Base-by-base conservation (phyloP, 192 early-diverging fungal species). In the Rhizoclosmatium sp. region DNA sequence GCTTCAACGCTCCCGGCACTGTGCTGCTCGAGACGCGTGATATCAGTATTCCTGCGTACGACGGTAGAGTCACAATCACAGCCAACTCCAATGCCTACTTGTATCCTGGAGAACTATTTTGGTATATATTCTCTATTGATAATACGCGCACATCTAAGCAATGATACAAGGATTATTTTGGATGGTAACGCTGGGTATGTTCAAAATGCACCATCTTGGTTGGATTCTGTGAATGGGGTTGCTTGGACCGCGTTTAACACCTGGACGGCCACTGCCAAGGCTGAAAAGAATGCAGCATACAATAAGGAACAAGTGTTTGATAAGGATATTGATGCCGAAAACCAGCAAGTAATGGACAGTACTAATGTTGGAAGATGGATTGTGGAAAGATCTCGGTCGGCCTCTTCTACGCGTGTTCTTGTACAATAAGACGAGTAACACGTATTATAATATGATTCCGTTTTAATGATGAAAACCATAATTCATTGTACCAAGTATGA, bases 61-160 rank as follows among this genome's bases (percentile, higher is more conserved):
- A 65, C 12, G 75, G 75, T 10, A 14, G 77, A 5, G 67, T 78
- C 42, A 78, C 77, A 4, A 48, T 78, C 54, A 78, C 65, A 61
- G 77, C 77, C 7, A 2, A 19, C 5, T 14, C 10, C 16, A n/a
- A 47, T n/a, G 77, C n/a, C n/a, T n/a, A 70, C 46, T 59, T 78
- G 51, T 78, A 31, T 21, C 77, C 77, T 2, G 77, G 77, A 48
- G 77, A 78, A 46, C 9, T 78, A 12, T 78, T 78, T 61, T 78
- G 77, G 77, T 59, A 41, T 23, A 54, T 16, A 2, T 41, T 19
- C 42, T 31, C 10, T 2, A 10, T 48, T 45, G 39, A 16, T 56
- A 44, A 12, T n/a, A 31, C 31, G 31, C 31, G 31, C 31, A 31
- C 31, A 31, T 31, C 31, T 31, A 31, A 31, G 31, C 31, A 31